Percentiles rank a stretch among this genome's conserved stretches.
These are phyloP conservation scores for Fraxinus nigra DNA, from an alignment of 305 asterid species.

Conservation along the genomic window DNA sequence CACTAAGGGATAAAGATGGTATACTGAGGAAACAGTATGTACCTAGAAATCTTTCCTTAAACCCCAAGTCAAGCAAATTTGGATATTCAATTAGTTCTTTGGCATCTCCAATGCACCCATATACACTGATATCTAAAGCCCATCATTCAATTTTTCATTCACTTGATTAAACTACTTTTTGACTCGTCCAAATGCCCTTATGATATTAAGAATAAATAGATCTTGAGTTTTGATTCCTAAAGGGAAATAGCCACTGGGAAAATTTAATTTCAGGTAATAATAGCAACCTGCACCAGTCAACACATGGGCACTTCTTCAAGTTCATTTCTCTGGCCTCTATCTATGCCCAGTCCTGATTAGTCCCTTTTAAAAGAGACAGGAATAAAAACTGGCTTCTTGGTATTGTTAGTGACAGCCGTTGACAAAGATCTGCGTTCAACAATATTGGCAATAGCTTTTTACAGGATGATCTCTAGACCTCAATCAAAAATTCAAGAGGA, in stretches of 20 bases:
- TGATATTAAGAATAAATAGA: neutral
- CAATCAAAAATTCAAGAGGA: neutral
- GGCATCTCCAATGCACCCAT: neutral
- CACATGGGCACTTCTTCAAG: constrained; percentile 1
- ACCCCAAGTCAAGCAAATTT: neutral
- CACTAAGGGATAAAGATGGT: neutral
- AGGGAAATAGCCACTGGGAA: neutral
- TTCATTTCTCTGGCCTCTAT: neutral
- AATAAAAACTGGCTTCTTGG: neutral
- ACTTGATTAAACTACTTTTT: neutral
- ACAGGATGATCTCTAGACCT: neutral
- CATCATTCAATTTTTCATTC: constrained; percentile 3
- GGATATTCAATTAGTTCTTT: neutral
- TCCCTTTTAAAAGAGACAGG: neutral
- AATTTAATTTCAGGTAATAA: neutral
- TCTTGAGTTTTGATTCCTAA: neutral
- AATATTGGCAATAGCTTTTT: neutral
- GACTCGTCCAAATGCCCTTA: constrained; percentile 4
- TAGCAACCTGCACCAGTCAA: constrained; percentile 1
- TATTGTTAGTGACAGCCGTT: neutral
- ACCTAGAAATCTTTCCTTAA: neutral
- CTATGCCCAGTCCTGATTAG: neutral
- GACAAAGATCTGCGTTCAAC: neutral
- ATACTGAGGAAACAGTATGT: neutral
- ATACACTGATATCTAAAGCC: neutral